Percentiles rank a stretch among this genome's conserved stretches.
These are phyloP conservation scores for Colletotrichum sublineola DNA, from an alignment of 2,329 filamentous ascomycete species.

Conservation along the genomic window DNA sequence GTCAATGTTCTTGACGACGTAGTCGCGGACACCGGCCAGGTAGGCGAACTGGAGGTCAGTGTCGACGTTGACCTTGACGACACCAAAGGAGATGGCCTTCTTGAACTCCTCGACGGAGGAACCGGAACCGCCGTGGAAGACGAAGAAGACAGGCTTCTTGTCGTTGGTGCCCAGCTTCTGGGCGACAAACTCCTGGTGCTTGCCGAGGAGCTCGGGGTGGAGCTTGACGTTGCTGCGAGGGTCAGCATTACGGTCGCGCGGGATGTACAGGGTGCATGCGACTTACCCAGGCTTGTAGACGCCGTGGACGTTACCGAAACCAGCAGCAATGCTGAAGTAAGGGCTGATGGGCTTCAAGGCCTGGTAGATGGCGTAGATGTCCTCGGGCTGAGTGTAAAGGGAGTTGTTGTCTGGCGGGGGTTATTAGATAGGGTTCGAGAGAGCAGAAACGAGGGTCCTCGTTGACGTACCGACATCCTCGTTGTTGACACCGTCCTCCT, in stretches of 20 bases:
- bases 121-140: conserved; percentile 98
- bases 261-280: background rate
- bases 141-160: conserved; percentile 97
- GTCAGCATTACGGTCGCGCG: conserved; percentile 26
- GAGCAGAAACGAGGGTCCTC: background rate
- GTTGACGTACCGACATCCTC: conserved; percentile 73
- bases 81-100: conserved; percentile 90
- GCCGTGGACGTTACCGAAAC: conserved; percentile 99
- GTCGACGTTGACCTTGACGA: conserved; percentile 99
- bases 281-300: conserved; percentile 89
- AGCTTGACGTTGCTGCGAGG: conserved; percentile 82
- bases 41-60: conserved; percentile 98
- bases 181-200: conserved; percentile 95
- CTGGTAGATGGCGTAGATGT: conserved; percentile 93
- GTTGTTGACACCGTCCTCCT: conserved; percentile 99
- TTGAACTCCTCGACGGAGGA: conserved; percentile 91
- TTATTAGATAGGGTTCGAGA: background rate
- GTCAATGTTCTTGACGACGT: conserved; percentile 93
- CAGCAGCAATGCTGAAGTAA: conserved; percentile 98
- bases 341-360: conserved; percentile 87
- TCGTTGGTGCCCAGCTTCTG: conserved; percentile 79
- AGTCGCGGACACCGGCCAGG: conserved; percentile 92
- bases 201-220: conserved; percentile 93
- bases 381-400: conserved; percentile 97
- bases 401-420: conserved; percentile 82